Percentiles rank a stretch among this genome's conserved stretches.
Conservation (phyloP, 768 basidiomycete genomes). For the Tulasnella sp. region DNA sequence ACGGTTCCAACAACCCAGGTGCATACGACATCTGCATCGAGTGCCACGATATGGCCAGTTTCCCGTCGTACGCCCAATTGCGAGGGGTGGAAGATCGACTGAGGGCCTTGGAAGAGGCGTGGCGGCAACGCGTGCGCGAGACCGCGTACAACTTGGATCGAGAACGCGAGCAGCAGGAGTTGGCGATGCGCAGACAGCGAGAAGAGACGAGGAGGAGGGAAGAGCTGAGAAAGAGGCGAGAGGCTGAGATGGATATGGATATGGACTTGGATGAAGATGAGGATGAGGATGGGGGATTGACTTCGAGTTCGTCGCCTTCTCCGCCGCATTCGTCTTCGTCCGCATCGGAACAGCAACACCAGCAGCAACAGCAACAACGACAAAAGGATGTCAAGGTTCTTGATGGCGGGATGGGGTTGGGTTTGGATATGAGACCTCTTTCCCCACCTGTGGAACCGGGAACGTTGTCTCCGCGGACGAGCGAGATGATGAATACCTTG, state of each 20-base stretch:
- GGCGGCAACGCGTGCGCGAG: conserved; percentile 36
- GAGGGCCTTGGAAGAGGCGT: conserved; percentile 53
- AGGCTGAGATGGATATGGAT: not conserved
- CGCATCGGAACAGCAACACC: not conserved
- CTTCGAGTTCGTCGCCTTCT: not conserved
- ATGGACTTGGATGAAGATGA: conserved; percentile 15
- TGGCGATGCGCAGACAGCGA: conserved; percentile 6
- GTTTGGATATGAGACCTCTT: not conserved
- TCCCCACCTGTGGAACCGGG: not conserved
- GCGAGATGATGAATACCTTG: not conserved
- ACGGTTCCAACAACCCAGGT: conserved; percentile 38
- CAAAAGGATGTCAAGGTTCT: conserved; percentile 1
- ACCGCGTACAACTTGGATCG: not conserved
- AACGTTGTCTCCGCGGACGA: not conserved
- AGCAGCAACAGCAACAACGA: not conserved
- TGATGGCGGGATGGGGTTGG: conserved; percentile 2
- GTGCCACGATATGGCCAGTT: conserved; percentile 72
- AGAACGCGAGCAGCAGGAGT: conserved; percentile 29
- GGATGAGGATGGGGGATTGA: not conserved
- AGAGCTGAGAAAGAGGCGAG: not conserved
- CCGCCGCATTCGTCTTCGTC: not conserved
- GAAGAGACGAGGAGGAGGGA: conserved; percentile 21
- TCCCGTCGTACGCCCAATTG: conserved; percentile 58
- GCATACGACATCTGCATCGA: conserved; percentile 85
- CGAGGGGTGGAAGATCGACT: conserved; percentile 72